Evolutionary conservation across 805 yeast species (phyloP).

Genomic region (Spencermartinsiella europaea): DNA sequence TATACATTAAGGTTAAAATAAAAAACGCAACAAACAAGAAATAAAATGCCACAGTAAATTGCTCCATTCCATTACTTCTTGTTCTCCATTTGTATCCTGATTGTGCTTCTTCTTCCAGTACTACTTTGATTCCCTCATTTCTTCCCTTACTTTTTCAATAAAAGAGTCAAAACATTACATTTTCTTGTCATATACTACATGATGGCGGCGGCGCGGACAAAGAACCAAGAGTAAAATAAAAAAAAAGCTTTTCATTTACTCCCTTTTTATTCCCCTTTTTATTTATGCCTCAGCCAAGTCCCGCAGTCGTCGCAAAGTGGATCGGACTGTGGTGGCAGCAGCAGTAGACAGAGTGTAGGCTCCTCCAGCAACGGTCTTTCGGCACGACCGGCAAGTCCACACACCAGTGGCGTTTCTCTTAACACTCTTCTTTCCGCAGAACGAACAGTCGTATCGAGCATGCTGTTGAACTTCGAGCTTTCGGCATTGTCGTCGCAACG

Average conservation of each 20-base stretch:
- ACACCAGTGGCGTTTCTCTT: constrained; percentile 98
- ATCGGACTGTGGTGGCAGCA: constrained; percentile 99
- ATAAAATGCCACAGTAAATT: no score
- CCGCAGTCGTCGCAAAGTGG: constrained; percentile 99
- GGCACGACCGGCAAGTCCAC: constrained; percentile 96
- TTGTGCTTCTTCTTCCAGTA: no score
- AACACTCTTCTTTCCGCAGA: constrained; percentile 99
- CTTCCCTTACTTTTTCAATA: no score
- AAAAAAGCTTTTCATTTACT: not conserved
- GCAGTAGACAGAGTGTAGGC: constrained; percentile 98
- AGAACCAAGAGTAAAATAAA: no score
- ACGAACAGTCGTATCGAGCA: constrained; percentile 97
- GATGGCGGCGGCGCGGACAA: no score
- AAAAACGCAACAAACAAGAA: no score
- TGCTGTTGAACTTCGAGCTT: constrained; percentile 99
- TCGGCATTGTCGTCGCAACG: constrained; percentile 99
- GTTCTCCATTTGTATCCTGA: no score
- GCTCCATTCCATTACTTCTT: no score
- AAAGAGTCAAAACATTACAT: no score
- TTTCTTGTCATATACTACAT: no score
- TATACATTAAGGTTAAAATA: not conserved
- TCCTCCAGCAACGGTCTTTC: constrained; percentile 99
- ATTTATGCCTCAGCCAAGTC: constrained; percentile 98
- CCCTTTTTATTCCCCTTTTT: not conserved
- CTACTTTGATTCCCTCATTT: no score